These are phyloP conservation scores for Coemansia sp. DNA, from an alignment of 192 early-diverging fungal species.

Conservation along the genomic window DNA sequence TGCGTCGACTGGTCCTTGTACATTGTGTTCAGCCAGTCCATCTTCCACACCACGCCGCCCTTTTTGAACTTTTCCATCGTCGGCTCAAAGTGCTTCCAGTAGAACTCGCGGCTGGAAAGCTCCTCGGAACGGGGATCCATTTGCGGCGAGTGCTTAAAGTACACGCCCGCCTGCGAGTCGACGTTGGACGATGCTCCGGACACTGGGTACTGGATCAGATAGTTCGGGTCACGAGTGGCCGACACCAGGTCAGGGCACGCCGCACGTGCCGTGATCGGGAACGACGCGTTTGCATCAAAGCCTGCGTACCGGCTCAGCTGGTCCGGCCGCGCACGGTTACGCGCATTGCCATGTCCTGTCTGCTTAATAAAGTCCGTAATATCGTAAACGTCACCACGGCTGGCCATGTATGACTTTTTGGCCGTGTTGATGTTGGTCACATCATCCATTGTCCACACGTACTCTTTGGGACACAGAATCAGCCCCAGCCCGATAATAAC, in stretches of 20 bases:
- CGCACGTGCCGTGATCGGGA: conserved; percentile 59
- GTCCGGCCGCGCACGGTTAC: conserved; percentile 27
- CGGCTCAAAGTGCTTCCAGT: conserved; percentile 27
- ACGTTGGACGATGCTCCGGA: conserved; percentile 27
- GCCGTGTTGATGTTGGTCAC: conserved; percentile 57
- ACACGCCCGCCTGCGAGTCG: conserved; percentile 58
- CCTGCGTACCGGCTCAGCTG: conserved; percentile 55
- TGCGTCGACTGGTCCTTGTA: conserved; percentile 54
- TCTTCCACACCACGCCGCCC: conserved; percentile 62
- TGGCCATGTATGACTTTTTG: conserved; percentile 57
- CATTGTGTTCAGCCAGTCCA: conserved; percentile 59
- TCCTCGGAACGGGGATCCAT: conserved; percentile 37
- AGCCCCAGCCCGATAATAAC: conserved; percentile 79
- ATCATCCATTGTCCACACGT: conserved; percentile 69
- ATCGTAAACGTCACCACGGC: conserved; percentile 81
- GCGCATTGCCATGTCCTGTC: conserved; percentile 56
- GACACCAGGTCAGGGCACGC: conserved; percentile 58
- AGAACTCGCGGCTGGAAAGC: conserved; percentile 36
- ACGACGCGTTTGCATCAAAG: conserved; percentile 56
- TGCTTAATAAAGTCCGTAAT: conserved; percentile 55
- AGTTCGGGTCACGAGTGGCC: conserved; percentile 27
- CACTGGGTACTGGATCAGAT: conserved; percentile 27
- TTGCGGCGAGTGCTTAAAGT: conserved; percentile 25
- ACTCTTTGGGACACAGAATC: conserved; percentile 69
- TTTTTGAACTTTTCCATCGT: conserved; percentile 48